Evolutionary conservation across 1,284 basidiomycete species (phyloP).

Genomic region (Tilletiaria anomala): DNA sequence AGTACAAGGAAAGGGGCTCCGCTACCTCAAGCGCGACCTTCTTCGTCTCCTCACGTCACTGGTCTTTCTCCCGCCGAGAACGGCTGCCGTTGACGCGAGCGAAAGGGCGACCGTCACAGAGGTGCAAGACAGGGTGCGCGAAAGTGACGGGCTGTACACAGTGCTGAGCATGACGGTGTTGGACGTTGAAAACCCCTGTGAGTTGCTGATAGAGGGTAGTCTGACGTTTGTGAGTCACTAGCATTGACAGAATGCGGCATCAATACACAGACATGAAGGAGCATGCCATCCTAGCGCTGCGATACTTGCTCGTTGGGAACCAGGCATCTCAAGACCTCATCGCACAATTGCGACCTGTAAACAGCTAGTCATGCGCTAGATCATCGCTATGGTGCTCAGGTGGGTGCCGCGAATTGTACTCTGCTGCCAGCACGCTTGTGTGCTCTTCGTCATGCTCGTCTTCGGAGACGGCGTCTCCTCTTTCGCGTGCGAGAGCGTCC

Average conservation of each 20-base stretch:
- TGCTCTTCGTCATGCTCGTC: too few relatives aligned
- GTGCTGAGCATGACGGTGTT: constrained; percentile 30
- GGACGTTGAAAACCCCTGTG: constrained; percentile 24
- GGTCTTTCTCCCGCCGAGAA: constrained; percentile 3
- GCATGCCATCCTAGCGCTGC: constrained; percentile 31
- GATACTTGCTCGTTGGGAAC: constrained; percentile 25
- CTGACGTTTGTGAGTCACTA: too few relatives aligned
- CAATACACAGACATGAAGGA: constrained; percentile 24
- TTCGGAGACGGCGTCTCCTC: too few relatives aligned
- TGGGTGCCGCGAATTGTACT: too few relatives aligned
- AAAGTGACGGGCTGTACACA: constrained; percentile 21
- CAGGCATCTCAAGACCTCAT: constrained; percentile 19
- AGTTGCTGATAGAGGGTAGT: too few relatives aligned
- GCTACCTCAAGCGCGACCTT: constrained; percentile 25
- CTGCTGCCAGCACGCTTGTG: too few relatives aligned
- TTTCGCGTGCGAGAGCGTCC: too few relatives aligned
- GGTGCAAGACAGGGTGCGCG: constrained; percentile 28
- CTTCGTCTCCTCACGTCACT: constrained; percentile 19
- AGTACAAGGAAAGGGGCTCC: constrained; percentile 9
- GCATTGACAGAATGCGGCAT: too few relatives aligned
- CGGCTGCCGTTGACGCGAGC: not conserved
- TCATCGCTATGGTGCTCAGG: too few relatives aligned
- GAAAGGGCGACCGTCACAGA: constrained; percentile 5
- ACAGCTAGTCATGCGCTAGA: too few relatives aligned
- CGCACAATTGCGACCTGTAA: constrained; percentile 12